A percentile compares a stretch with the other conserved stretches of the same genome.
Conservation (phyloP, 176 grass and related monocot species). For the Raddia guianensis region DNA sequence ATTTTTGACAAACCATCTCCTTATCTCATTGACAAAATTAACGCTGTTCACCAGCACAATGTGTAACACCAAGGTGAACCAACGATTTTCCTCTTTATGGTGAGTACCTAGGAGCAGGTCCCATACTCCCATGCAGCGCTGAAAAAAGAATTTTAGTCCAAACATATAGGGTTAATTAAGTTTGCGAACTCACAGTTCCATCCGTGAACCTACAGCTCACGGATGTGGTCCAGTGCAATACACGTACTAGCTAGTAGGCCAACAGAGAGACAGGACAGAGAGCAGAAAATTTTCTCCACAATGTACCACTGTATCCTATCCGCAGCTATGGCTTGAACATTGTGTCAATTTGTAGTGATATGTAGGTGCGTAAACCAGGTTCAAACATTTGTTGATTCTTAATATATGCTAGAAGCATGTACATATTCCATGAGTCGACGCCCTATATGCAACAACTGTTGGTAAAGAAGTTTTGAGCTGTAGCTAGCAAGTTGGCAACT, state of each 20-base stretch:
- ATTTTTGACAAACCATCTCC: background rate
- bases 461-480: background rate
- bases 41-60: background rate
- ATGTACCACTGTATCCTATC: background rate
- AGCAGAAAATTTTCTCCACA: background rate
- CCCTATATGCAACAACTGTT: background rate
- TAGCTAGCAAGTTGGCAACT: background rate
- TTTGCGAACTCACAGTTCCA: background rate
- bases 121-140: background rate
- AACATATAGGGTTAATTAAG: background rate
- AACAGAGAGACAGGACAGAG: background rate
- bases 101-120: background rate
- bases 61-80: too few relatives aligned
- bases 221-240: background rate
- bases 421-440: background rate
- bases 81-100: background rate
- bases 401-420: background rate
- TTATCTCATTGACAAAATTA: background rate
- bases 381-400: background rate
- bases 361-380: background rate
- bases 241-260: background rate
- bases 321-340: background rate
- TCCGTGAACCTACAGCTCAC: conserved; percentile 22
- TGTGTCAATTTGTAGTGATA: background rate
- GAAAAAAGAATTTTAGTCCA: background rate